A percentile compares a stretch with the other conserved stretches of the same genome.
Evolutionary conservation across 2,329 filamentous ascomycete genomes (phyloP).

Genomic region (Arthroderma sp.): DNA sequence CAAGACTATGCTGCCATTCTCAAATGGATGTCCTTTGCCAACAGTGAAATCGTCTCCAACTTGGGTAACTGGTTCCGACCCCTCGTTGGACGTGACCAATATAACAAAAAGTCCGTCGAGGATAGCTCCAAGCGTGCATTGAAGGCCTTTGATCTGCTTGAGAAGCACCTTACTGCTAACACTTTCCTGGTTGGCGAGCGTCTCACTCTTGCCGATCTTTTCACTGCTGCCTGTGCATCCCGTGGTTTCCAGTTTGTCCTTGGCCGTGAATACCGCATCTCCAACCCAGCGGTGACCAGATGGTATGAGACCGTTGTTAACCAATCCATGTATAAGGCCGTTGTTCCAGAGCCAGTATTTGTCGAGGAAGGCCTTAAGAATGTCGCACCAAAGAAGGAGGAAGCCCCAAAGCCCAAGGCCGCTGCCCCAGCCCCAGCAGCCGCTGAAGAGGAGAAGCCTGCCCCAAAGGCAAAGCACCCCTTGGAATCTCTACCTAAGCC

Average conservation of each 20-base stretch:
- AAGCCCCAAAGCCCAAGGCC: conserved; percentile 48
- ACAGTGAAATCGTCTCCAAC: conserved; percentile 64
- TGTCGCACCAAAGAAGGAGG: conserved; percentile 58
- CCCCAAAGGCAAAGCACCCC: conserved; percentile 91
- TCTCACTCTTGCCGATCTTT: conserved; percentile 90
- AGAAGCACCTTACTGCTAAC: conserved; percentile 80
- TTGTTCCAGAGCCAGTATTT: conserved; percentile 61
- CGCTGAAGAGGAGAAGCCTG: conserved; percentile 50
- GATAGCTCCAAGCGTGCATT: conserved; percentile 56
- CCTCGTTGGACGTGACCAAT: conserved; percentile 64
- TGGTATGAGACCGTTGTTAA: conserved; percentile 93
- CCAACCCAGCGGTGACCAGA: conserved; percentile 74
- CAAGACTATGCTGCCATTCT: conserved; percentile 98
- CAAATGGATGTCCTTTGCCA: conserved; percentile 96
- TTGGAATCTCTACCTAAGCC: conserved; percentile 71
- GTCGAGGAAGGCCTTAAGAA: conserved; percentile 70
- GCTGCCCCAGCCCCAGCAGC: conserved; percentile 40
- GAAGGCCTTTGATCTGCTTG: conserved; percentile 58
- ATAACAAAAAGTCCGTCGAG: conserved; percentile 98
- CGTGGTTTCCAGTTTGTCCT: conserved; percentile 92
- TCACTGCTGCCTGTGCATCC: conserved; percentile 61
- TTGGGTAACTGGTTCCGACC: conserved; percentile 76
- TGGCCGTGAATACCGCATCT: conserved; percentile 72
- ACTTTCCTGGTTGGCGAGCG: conserved; percentile 98
- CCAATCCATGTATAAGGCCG: conserved; percentile 78